These are phyloP conservation scores for Zygoascus hellenicus DNA, from an alignment of 1,139 yeast species.

Conservation along the genomic window DNA sequence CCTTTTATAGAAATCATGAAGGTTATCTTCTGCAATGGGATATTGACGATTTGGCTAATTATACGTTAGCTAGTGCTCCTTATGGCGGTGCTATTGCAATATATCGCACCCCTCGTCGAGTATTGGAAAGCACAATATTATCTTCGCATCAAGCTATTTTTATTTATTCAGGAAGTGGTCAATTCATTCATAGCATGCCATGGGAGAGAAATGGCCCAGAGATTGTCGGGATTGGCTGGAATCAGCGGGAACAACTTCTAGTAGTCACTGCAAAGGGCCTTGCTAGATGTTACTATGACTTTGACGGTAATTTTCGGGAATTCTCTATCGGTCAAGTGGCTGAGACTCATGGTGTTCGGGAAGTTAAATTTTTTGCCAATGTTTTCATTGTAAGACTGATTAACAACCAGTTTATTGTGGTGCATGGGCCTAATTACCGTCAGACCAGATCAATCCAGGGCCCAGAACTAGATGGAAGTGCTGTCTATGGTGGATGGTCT, in stretches of 20 bases:
- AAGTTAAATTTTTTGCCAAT: constrained; percentile 33
- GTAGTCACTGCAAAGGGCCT: constrained; percentile 58
- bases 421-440: constrained; percentile 26
- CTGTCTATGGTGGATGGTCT: constrained; percentile 29
- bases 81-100: constrained; percentile 44
- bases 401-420: constrained; percentile 34
- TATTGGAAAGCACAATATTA: background rate
- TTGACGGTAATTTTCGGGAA: constrained; percentile 61
- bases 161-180: constrained; percentile 52
- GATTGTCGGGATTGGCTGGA: constrained; percentile 55
- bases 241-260: constrained; percentile 51
- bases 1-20: constrained; percentile 32
- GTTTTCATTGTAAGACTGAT: constrained; percentile 38
- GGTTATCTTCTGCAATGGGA: constrained; percentile 35
- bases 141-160: constrained; percentile 32
- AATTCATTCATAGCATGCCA: constrained; percentile 41
- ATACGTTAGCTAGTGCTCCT: constrained; percentile 39
- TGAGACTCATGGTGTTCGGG: constrained; percentile 36
- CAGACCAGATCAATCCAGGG: constrained; percentile 29
- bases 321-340: constrained; percentile 38
- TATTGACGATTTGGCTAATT: constrained; percentile 28
- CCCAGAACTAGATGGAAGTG: background rate
- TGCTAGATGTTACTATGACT: constrained; percentile 61
- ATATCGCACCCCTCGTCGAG: constrained; percentile 23
- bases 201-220: constrained; percentile 40